phyloP scores from a whole-genome alignment of 164 flowering plant genomes.

The Umbellularia californica region DNA sequence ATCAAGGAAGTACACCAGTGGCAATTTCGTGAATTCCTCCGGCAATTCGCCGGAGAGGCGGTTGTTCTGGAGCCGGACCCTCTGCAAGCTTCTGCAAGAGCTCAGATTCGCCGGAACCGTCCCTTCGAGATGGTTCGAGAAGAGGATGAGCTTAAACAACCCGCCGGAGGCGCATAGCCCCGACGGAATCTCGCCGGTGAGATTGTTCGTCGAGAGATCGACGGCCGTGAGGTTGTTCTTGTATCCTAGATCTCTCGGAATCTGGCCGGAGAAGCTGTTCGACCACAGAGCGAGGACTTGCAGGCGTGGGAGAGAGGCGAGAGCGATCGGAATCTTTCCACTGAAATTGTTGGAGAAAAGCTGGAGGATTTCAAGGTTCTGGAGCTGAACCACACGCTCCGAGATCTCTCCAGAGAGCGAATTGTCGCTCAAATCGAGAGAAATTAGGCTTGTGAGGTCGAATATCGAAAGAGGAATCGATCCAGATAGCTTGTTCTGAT shows the following conservation, averaged over 20 bases:
- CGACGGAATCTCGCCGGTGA: slow-evolving; percentile 62
- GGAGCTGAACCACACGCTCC: slow-evolving; percentile 38
- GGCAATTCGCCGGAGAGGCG: slow-evolving; percentile 52
- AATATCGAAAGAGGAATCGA: slow-evolving; percentile 50
- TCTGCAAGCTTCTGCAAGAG: slow-evolving; percentile 51
- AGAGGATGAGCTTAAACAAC: slow-evolving; percentile 74
- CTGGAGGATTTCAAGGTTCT: slow-evolving; percentile 62
- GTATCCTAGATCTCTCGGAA: slow-evolving; percentile 60
- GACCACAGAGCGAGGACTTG: slow-evolving; percentile 78
- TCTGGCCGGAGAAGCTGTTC: slow-evolving; percentile 58
- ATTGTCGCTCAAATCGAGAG: slow-evolving; percentile 83
- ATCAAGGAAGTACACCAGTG: slow-evolving; percentile 68
- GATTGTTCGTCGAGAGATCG: slow-evolving; percentile 76
- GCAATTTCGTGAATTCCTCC: slow-evolving; percentile 41
- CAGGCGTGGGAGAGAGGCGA: slow-evolving; percentile 50
- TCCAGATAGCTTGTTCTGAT: slow-evolving; percentile 62
- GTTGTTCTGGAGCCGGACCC: slow-evolving; percentile 72
- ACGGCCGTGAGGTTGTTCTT: slow-evolving; percentile 51
- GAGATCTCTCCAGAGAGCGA: slow-evolving; percentile 66
- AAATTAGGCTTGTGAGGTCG: slow-evolving; percentile 40
- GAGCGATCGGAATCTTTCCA: slow-evolving; percentile 57
- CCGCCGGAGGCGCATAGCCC: slow-evolving; percentile 44
- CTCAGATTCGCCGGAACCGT: slow-evolving; percentile 42
- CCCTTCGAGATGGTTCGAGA: slow-evolving; percentile 64
- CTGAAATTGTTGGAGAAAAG: slow-evolving; percentile 63